Evolutionary conservation across 495 filamentous ascomycete species (phyloP).

Genomic region (Umbilicaria muhlenbergii): DNA sequence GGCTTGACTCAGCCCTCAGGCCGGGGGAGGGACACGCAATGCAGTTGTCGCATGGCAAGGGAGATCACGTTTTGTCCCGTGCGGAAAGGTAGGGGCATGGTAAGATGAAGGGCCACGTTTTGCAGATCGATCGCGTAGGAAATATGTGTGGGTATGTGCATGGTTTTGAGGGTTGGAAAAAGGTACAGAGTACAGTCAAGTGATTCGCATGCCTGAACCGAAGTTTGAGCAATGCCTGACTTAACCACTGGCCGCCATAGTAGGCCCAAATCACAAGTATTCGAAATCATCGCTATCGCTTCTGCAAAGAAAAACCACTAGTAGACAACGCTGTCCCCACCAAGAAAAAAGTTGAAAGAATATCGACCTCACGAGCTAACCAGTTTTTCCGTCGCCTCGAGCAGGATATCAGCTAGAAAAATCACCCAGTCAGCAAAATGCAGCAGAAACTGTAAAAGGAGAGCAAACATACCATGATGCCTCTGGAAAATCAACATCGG

Average conservation of each 20-base stretch:
- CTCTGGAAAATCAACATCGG: conserved; percentile 96
- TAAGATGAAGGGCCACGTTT: not conserved
- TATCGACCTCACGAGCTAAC: conserved; percentile 32
- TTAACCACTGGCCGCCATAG: not conserved
- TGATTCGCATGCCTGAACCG: no score
- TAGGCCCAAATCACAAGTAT: not conserved
- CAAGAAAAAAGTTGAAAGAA: not conserved
- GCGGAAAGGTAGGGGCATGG: not conserved
- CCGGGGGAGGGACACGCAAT: no score
- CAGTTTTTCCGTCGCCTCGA: conserved; percentile 63
- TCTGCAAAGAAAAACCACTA: not conserved
- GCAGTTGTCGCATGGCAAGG: no score
- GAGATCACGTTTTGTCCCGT: no score
- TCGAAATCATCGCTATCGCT: not conserved
- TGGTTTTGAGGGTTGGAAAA: not conserved
- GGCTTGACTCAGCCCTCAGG: no score
- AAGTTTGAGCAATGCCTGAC: no score
- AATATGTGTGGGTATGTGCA: no score
- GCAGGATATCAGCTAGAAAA: conserved; percentile 39
- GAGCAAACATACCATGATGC: conserved; percentile 55
- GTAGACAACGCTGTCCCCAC: no score
- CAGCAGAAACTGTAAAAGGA: not conserved
- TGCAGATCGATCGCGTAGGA: not conserved
- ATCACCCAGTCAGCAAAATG: conserved; percentile 12
- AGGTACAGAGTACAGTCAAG: no score